Percentiles rank a stretch among this genome's conserved stretches.
Conservation (phyloP, 1,139 yeast genomes). For the Meyerozyma sp. region DNA sequence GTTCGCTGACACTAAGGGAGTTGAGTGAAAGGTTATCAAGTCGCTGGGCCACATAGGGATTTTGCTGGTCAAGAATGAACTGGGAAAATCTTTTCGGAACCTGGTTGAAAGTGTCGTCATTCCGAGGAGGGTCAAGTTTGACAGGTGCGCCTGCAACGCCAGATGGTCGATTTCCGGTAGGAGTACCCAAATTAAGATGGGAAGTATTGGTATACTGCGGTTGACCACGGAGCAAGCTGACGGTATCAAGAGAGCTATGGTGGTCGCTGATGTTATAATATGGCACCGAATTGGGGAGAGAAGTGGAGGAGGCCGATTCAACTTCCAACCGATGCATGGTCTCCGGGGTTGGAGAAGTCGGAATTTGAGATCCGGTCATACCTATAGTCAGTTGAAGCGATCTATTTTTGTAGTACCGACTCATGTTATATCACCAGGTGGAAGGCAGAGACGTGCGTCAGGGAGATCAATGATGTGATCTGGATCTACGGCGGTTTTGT, state of each 20-base stretch:
- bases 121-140: background rate
- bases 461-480: background rate
- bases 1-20: constrained; percentile 14
- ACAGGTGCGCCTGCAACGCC: background rate
- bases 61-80: constrained; percentile 34
- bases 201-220: constrained; percentile 21
- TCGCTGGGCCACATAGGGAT: constrained; percentile 20
- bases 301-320: constrained; percentile 27
- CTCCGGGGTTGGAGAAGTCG: constrained; percentile 2
- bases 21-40: constrained; percentile 22
- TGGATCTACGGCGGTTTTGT: background rate
- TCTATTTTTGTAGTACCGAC: background rate
- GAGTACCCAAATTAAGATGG: constrained; percentile 10
- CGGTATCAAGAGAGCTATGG: constrained; percentile 28
- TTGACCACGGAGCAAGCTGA: constrained; percentile 18
- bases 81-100: constrained; percentile 41
- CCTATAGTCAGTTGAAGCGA: background rate
- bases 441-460: background rate
- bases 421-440: background rate
- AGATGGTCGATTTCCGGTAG: constrained; percentile 2
- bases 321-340: constrained; percentile 22
- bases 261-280: constrained; percentile 25
- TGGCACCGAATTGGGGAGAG: constrained; percentile 30
- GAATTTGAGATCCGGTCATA: background rate
- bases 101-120: constrained; percentile 15